Evolutionary conservation across 1,284 basidiomycete genomes (phyloP), one percentile per base, ranked within the genome.

Genomic region (Singerocomus rubriflavus): DNA sequence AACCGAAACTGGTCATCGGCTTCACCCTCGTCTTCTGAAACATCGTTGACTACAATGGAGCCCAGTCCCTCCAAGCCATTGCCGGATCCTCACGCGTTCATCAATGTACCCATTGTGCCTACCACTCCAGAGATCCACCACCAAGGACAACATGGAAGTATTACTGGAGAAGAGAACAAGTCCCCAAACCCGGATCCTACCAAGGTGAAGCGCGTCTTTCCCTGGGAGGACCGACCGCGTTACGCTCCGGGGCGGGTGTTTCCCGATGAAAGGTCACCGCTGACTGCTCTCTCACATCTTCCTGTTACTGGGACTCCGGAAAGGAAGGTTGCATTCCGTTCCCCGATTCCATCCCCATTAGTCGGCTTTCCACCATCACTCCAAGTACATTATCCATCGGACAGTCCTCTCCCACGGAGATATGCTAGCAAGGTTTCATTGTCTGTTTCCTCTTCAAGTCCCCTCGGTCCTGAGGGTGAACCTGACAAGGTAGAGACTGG

Each of bases 191-290:
- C 94, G 1, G 87, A 95, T 64, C 78, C 74, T 14, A 71, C 69
- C 27, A 89, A 88, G 59, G 80, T 95, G 27, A 85, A 85, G 57
- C 73, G 79, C 25, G 76, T 97, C n/a, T 98, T 98, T 67, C 94
- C 95, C 8, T 98, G 95, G 95, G 95, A 98, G 67, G 78, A 82
- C 50, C 79, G 78, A 51, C 79, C 79, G 4, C 81, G 88, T 41
- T 75, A 77, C 38, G 62, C 75, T 50, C 84, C 91, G 8, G 76
- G 78, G 14, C 82, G 92, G 46, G 81, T 89, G 12, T 93, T 94
- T 66, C 93, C 92, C n/a, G 71, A 70, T 16, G 74, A 80, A 26
- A 84, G 88, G 49, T 72, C 77, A 10, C 81, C 84, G 5, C 79
- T 78, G n/a, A 37, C 38, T n/a, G 10, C 32, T 63, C 63, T 72